Evolutionary conservation across 2,329 filamentous ascomycete species (phyloP).

Genomic region (Talaromyces sp.): DNA sequence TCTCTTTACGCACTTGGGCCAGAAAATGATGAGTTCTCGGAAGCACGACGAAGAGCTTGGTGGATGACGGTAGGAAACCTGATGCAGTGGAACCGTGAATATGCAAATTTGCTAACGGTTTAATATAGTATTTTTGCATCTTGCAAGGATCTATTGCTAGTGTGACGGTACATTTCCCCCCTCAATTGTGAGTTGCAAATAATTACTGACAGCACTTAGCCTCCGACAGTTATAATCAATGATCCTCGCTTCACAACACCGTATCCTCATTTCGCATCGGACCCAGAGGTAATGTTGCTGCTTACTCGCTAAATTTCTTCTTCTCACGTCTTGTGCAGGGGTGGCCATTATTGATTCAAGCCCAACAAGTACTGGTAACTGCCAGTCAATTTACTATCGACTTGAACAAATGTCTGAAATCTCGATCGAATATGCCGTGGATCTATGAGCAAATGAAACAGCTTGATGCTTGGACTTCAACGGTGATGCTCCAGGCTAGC

Average conservation of each 20-base stretch:
- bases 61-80: constrained; percentile 41
- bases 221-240: constrained; percentile 38
- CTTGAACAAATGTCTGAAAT: constrained; percentile 33
- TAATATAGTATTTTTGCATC: constrained; percentile 37
- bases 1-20: constrained; percentile 33
- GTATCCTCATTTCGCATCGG: constrained; percentile 35
- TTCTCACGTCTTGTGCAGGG: constrained; percentile 24
- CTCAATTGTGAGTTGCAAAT: constrained; percentile 1
- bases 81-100: background rate
- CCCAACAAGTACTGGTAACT: constrained; percentile 38
- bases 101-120: background rate
- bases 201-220: constrained; percentile 22
- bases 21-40: constrained; percentile 31
- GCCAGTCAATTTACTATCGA: constrained; percentile 39
- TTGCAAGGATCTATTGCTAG: constrained; percentile 42
- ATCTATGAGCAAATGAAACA: constrained; percentile 40
- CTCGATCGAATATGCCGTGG: constrained; percentile 30
- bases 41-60: constrained; percentile 41
- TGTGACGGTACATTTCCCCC: constrained; percentile 31
- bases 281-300: constrained; percentile 30
- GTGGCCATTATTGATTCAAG: constrained; percentile 39
- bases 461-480: constrained; percentile 36
- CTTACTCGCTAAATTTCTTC: background rate
- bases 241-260: constrained; percentile 40
- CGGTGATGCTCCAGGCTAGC: constrained; percentile 30